Percentiles rank a stretch among this genome's conserved stretches.
phyloP scores from a whole-genome alignment of 108 stramenopile species.

The Cyclotella atomus region DNA sequence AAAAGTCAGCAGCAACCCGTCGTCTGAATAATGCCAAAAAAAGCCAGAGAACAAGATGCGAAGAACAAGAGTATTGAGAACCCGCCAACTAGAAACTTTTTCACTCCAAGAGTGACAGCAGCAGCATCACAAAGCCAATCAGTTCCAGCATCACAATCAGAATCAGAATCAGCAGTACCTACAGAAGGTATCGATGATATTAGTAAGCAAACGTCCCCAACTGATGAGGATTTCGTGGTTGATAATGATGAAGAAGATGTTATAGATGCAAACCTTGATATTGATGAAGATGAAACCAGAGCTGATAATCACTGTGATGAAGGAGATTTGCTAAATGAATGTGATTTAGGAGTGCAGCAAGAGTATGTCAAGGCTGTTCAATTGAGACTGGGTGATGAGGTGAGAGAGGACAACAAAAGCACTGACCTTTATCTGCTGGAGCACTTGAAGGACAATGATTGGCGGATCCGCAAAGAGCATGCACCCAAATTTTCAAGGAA shows the following conservation, averaged over 20 bases:
- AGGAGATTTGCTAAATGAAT: not conserved
- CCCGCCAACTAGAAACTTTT: not conserved
- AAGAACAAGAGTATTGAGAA: not conserved
- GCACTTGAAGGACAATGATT: conserved; percentile 23
- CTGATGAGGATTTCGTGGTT: too few species aligned
- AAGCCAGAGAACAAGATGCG: not conserved
- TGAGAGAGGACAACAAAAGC: not conserved
- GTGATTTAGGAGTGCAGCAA: not conserved
- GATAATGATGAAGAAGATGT: not conserved
- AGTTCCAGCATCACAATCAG: too few species aligned
- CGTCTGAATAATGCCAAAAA: not conserved
- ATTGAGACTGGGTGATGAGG: conserved; percentile 12
- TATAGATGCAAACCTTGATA: not conserved
- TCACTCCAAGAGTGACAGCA: not conserved
- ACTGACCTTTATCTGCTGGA: conserved; percentile 13
- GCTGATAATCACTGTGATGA: not conserved
- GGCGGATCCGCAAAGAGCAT: conserved; percentile 25
- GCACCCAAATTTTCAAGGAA: conserved; percentile 9
- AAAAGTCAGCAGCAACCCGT: not conserved
- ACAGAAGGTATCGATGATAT: too few species aligned
- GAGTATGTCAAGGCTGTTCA: conserved; percentile 13
- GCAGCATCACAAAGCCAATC: not conserved
- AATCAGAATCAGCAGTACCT: too few species aligned
- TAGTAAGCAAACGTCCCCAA: too few species aligned
- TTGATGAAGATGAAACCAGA: not conserved